These are phyloP conservation scores for Paratinospora sagittata DNA, from an alignment of 164 flowering plant genomes.

Conservation along the genomic window DNA sequence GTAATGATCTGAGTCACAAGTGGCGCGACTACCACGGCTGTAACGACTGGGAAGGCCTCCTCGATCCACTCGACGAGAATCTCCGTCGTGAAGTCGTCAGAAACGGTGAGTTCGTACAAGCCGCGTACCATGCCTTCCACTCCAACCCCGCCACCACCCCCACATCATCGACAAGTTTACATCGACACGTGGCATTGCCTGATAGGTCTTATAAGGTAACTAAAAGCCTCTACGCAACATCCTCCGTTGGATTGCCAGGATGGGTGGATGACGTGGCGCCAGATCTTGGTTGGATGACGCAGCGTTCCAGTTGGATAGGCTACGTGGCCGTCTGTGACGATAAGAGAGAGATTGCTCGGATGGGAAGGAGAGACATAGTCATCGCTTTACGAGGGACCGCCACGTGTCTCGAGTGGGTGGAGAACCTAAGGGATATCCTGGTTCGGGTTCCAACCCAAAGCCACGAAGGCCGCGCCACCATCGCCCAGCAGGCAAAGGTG, in stretches of 20 bases:
- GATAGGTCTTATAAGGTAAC: conserved; percentile 71
- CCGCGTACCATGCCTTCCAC: conserved; percentile 76
- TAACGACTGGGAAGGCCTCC: conserved; percentile 66
- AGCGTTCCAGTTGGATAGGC: conserved; percentile 83
- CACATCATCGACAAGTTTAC: neutral
- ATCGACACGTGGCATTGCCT: conserved; percentile 48
- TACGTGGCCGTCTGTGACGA: conserved; percentile 92
- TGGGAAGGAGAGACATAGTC: conserved; percentile 90
- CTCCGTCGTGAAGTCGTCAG: conserved; percentile 85
- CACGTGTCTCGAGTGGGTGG: conserved; percentile 96
- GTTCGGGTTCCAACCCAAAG: conserved; percentile 24
- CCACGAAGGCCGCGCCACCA: no score
- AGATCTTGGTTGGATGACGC: conserved; percentile 93
- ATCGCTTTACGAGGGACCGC: conserved; percentile 87
- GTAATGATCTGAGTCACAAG: conserved; percentile 49
- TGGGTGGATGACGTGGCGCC: conserved; percentile 90
- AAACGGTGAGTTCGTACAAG: conserved; percentile 85
- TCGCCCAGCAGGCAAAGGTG: conserved; percentile 57
- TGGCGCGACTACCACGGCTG: conserved; percentile 87
- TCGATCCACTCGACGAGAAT: conserved; percentile 91
- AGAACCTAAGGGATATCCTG: conserved; percentile 56
- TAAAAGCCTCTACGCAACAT: conserved; percentile 76
- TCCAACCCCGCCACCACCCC: conserved; percentile 62
- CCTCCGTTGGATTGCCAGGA: conserved; percentile 73
- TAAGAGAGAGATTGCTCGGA: conserved; percentile 59